These are phyloP conservation scores for Phaseolus lunatus DNA, from an alignment of 306 rosid species.

Conservation along the genomic window DNA sequence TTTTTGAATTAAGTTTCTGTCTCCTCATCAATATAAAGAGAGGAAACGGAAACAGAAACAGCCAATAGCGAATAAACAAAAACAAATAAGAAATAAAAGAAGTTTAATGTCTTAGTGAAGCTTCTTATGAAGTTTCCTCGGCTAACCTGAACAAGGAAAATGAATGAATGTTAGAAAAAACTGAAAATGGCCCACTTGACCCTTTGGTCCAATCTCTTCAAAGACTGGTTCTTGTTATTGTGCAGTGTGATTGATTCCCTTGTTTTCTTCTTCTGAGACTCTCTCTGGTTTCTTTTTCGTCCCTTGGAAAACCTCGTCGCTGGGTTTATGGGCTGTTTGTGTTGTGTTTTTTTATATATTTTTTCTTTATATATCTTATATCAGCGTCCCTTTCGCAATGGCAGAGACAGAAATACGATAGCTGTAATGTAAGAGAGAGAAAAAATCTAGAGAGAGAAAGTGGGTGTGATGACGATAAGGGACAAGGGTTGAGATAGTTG, in stretches of 20 bases:
- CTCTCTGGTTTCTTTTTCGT: not conserved
- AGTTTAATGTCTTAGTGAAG: not conserved
- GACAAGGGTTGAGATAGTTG: conserved; percentile 45
- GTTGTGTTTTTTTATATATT: not conserved
- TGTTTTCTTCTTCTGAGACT: not conserved
- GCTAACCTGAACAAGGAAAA: conserved; percentile 44
- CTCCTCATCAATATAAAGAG: not conserved
- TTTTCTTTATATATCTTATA: not conserved
- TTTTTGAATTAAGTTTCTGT: not conserved
- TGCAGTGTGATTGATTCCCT: not conserved
- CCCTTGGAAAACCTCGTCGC: not conserved
- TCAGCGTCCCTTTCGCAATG: not conserved
- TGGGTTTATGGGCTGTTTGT: not conserved
- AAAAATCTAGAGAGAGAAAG: not conserved
- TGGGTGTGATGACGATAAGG: conserved; percentile 43
- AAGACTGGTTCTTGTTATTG: conserved; percentile 14
- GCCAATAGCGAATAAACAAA: conserved; percentile 25
- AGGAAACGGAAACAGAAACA: not conserved
- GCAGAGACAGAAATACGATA: conserved; percentile 19
- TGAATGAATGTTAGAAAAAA: not conserved
- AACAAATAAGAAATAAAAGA: not conserved
- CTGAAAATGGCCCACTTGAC: not conserved
- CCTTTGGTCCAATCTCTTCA: not conserved
- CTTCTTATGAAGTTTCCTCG: conserved; percentile 11
- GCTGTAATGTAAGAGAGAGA: not conserved